Conservation (phyloP, 2,329 filamentous ascomycete species). For the Zasmidium cellare region DNA sequence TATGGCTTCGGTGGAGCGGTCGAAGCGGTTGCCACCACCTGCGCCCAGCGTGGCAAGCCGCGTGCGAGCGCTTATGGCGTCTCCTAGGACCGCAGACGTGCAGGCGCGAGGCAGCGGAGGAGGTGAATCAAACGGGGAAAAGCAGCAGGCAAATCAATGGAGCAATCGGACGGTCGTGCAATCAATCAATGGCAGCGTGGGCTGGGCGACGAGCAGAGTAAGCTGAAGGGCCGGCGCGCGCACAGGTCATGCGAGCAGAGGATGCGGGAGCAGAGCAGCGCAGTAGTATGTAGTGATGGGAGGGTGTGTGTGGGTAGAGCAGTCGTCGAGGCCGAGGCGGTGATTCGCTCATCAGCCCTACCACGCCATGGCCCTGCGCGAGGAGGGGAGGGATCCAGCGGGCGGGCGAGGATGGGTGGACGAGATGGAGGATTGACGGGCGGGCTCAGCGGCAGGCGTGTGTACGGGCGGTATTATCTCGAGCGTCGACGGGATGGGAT, state of each 20-base stretch:
- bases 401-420: background rate
- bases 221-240: constrained; percentile 14
- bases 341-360: constrained; percentile 23
- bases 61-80: constrained; percentile 12
- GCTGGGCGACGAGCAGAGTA: constrained; percentile 9
- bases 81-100: constrained; percentile 7
- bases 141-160: background rate
- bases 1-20: background rate
- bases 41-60: constrained; percentile 5
- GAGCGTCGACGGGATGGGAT: too few relatives aligned
- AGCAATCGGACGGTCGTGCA: background rate
- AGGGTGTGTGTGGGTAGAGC: background rate
- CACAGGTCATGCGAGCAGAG: constrained; percentile 21
- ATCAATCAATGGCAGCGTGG: constrained; percentile 6
- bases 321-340: constrained; percentile 8
- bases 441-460: background rate
- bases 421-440: background rate
- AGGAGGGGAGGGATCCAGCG: constrained; percentile 10
- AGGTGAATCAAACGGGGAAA: background rate
- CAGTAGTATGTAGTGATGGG: background rate
- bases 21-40: background rate
- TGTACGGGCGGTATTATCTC: too few relatives aligned
- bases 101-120: constrained; percentile 2
- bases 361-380: constrained; percentile 16
- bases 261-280: background rate